Percentiles rank a stretch among this genome's conserved stretches.
Evolutionary conservation across 139 green algal genomes (phyloP).

Genomic region (Chlorella sp.): DNA sequence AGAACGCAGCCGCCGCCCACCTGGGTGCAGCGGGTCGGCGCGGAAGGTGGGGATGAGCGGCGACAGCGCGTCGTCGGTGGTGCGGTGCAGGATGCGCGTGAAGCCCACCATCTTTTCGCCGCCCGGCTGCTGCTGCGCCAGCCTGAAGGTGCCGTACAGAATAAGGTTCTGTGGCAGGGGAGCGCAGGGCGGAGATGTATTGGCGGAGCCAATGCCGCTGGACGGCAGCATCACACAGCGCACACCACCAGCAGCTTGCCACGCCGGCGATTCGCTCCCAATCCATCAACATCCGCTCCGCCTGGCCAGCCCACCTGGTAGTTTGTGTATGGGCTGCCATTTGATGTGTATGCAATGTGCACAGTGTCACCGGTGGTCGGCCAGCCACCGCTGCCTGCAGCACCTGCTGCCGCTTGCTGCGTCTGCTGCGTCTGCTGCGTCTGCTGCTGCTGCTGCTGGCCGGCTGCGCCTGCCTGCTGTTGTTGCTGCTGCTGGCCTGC

Average conservation of each 20-base stretch:
- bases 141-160: conserved; percentile 84
- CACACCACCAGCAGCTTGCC: not conserved
- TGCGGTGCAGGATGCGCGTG: conserved; percentile 89
- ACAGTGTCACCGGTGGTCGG: conserved; percentile 61
- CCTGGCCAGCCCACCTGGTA: conserved; percentile 34
- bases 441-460: conserved; percentile 1
- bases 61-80: conserved; percentile 72
- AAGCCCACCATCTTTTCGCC: conserved; percentile 83
- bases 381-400: not conserved
- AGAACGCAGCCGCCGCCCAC: not conserved
- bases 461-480: not conserved
- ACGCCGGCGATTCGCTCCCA: too few species aligned
- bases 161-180: conserved; percentile 23
- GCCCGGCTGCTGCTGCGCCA: conserved; percentile 70
- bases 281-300: too few species aligned
- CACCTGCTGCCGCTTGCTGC: not conserved
- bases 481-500: not conserved
- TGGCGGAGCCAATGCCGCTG: too few species aligned
- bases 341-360: conserved; percentile 86
- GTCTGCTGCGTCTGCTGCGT: not conserved
- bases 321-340: conserved; percentile 73
- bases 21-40: conserved; percentile 57
- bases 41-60: conserved; percentile 67
- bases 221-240: too few species aligned
- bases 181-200: not conserved